Evolutionary conservation across 345 rosid species (phyloP).

Genomic region (Microthlaspi erraticum): DNA sequence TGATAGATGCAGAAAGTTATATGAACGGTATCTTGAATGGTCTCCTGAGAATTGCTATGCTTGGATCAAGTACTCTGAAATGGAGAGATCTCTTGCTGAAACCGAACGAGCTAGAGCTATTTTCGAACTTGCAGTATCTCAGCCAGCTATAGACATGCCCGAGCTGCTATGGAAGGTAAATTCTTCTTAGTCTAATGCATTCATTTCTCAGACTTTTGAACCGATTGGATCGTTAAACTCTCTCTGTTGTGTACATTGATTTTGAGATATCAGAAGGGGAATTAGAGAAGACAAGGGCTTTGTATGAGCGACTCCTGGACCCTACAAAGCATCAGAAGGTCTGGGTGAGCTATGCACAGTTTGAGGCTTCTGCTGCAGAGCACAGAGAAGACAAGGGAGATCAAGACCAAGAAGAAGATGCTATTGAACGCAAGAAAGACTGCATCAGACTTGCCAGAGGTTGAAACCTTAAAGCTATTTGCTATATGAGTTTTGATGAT

Average conservation of each 20-base stretch:
- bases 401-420: not conserved
- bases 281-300: constrained; percentile 1
- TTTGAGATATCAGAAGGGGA: constrained; percentile 6
- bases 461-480: not conserved
- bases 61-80: not conserved
- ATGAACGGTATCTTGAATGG: constrained; percentile 20
- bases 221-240: not conserved
- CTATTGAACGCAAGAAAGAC: not conserved
- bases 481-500: constrained; percentile 16
- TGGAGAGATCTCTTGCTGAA: constrained; percentile 12
- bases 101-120: constrained; percentile 19
- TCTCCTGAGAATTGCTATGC: constrained; percentile 25
- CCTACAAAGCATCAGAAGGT: constrained; percentile 15
- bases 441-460: constrained; percentile 16
- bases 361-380: constrained; percentile 10
- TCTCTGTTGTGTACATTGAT: not conserved
- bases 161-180: constrained; percentile 20
- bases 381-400: not conserved
- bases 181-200: not conserved
- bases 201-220: not conserved
- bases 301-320: constrained; percentile 19
- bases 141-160: constrained; percentile 11
- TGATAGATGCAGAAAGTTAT: constrained; percentile 5
- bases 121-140: constrained; percentile 8
- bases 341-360: constrained; percentile 20